A percentile compares a stretch with the other conserved stretches of the same genome.
Evolutionary conservation across 2,329 filamentous ascomycete species (phyloP).

Genomic region (Cytospora mali): DNA sequence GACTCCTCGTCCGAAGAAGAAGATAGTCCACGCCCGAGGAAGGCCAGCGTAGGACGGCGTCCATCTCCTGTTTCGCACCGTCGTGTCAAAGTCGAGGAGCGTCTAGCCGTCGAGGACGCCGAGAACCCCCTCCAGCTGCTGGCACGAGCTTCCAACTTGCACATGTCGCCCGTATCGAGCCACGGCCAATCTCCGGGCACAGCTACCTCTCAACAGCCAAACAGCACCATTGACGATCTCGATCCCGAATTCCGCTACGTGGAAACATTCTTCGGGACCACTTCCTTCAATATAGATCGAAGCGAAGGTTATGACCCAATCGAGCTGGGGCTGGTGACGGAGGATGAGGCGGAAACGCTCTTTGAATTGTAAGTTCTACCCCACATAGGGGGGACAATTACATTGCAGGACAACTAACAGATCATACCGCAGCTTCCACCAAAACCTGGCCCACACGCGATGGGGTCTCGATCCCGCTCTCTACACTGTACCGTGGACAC

Average conservation of each 20-base stretch:
- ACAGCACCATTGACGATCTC: slow-evolving; percentile 35
- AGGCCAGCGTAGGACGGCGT: slow-evolving; percentile 18
- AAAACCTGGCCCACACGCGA: slow-evolving; percentile 70
- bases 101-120: slow-evolving; percentile 68
- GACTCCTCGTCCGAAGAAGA: slow-evolving; percentile 40
- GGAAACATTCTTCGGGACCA: slow-evolving; percentile 67
- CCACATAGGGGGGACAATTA: background rate
- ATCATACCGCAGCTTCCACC: slow-evolving; percentile 58
- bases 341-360: slow-evolving; percentile 64
- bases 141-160: slow-evolving; percentile 71
- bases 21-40: slow-evolving; percentile 33
- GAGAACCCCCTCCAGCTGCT: slow-evolving; percentile 76
- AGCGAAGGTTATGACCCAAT: slow-evolving; percentile 69
- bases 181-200: slow-evolving; percentile 27
- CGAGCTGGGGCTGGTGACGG: slow-evolving; percentile 68
- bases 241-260: slow-evolving; percentile 49
- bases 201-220: slow-evolving; percentile 27
- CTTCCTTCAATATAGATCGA: slow-evolving; percentile 64
- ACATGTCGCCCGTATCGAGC: slow-evolving; percentile 49
- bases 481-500: slow-evolving; percentile 67
- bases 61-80: slow-evolving; percentile 34
- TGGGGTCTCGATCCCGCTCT: slow-evolving; percentile 72
- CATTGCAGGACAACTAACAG: slow-evolving; percentile 5
- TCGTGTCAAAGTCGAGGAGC: slow-evolving; percentile 46
- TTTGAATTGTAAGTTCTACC: slow-evolving; percentile 60